Evolutionary conservation across 2,329 filamentous ascomycete genomes (phyloP), one percentile per base, ranked within the genome.

Genomic region (Coniella lustricola): DNA sequence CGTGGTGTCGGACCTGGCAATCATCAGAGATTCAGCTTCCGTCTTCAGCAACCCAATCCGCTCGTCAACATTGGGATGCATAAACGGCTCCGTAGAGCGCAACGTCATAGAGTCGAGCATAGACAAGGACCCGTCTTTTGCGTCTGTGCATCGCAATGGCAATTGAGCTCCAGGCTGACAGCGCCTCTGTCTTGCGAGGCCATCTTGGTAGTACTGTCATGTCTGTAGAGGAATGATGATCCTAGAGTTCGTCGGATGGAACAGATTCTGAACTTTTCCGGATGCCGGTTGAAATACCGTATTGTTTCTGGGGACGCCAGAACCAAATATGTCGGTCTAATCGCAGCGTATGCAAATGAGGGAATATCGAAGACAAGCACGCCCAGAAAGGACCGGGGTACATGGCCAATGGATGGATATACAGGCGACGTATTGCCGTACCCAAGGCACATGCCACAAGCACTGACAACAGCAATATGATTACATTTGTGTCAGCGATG

Each of bases 91-190:
- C 62, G 71, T 67, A 3, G 61, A 63, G 54, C 67, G 69, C 32
- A 72, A 54, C 2, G 69, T 69, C 32, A 62, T 57, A n/a, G n/a
- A n/a, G 1, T 70, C 67, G 72, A 0, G 69, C 70, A 39, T 70
- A 67, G 33, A 64, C 67, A 13, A 73, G 60, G 4, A 73, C 69
- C 16, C 70, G 61, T 13, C 69, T 59, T 57, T 72, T 71, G 35
- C 66, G 64, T 2, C 67, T 67, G 44, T 72, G 69, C 32, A 67
- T 59, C 1, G 57, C 52, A 54, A 71, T 69, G 44, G 69, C 66
- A 34, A 70, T 71, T 1, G 57, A 63, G 54, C 69, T 70, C 55
- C 72, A 67, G 14, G 69, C 69, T 46, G 70, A 72, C 48, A 53
- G 4, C 5, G 46, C 46, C 9, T 54, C 44, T 4, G 46, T 34